Base-by-base conservation (phyloP, 352 stramenopile species). In the Globisporangium nodosum region DNA sequence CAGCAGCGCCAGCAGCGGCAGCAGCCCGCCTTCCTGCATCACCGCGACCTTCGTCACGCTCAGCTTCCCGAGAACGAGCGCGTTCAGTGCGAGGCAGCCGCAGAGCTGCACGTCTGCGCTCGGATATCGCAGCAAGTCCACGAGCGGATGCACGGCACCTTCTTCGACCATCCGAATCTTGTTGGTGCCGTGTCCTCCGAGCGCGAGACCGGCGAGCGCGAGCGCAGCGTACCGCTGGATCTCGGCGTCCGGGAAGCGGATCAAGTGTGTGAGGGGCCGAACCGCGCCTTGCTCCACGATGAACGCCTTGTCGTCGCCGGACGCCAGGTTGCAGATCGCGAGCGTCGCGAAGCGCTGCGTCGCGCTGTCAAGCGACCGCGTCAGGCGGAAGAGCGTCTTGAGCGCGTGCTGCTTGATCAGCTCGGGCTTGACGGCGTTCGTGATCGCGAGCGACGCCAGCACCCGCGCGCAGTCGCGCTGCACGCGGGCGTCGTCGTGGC, bases 321-420 rank as follows among this genome's bases (percentile, higher is more conserved):
- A 70, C 7, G 73, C 66, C 4, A 99, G 66, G 65, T 98, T 99
- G 70, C 93, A 98, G 30, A 99, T 81, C 42, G 93, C 88, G 6
- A 99, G 78, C 2, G 94, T 97, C 21, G 94, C 88, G 72, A 97
- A 98, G 7, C 95, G 87, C 76, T 98, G 95, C 35, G 86, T 98
- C 27, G 79, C 82, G 8, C 86, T 81, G 63, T 99, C 95, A 1
- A 98, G 71, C 39, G 88, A 98, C 37, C 96, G 89, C 9, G 94
- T 95, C 45, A 99, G 81, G 33, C 93, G 85, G 58, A 97, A 98
- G 5, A 98, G 77, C n/a, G 90, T 87, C 52, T 86, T 84, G 15
- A 98, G 69, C 5, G 76, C 81, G 13, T 79, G 70, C 51, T 96
- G 81, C 53, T 85, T 74, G 20, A 98, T 74, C 50, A 98, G 79